Evolutionary conservation across 2,329 filamentous ascomycete species (phyloP), one percentile per base, ranked within the genome.

Genomic region (Neopestalotiopsis clavispora): DNA sequence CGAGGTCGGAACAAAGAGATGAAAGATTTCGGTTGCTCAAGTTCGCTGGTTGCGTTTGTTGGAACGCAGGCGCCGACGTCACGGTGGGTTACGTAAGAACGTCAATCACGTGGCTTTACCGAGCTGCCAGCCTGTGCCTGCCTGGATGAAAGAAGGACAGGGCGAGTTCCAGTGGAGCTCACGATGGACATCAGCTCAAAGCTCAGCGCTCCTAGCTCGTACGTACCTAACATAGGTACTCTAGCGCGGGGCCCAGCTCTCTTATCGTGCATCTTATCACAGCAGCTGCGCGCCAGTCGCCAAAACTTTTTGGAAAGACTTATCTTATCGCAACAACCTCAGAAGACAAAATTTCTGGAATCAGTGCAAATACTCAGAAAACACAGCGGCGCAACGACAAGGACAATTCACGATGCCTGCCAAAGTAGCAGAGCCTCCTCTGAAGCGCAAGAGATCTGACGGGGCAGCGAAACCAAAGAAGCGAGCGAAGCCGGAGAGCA

Each of bases 371-470:
- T 5, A 62, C 20, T 34, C 13, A 14, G 5, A 62, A 40, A 30
- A 17, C 17, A 34, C 59, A 40, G 20, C 1, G 30, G 59, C 30
- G n/a, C 32, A 14, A 42, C 34, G 4, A 20, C 60, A 45, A 30
- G n/a, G 12, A 14, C 28, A 62, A 58, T 52, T 69, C 49, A 66
- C 65, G 57, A 81, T 82, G 80, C 73, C 78, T 4, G 71, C 74
- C 23, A 71, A 69, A 10, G 45, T 73, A 6, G 67, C 69, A 7
- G 71, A 72, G 23, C 79, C 81, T 63, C 75, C 80, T 73, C 73
- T 80, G 30, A 90, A 90, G 80, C 84, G 87, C 77, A 90, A 90
- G 76, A 81, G 85, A 67, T 77, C 78, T 17, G 80, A 82, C 38
- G 74, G 78, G 34, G 80, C 78, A 30, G 82, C 84, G 49, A 78